Evolutionary conservation across 352 stramenopile species (phyloP), one percentile per base, ranked within the genome.

Genomic region (Phytophthora capsici): DNA sequence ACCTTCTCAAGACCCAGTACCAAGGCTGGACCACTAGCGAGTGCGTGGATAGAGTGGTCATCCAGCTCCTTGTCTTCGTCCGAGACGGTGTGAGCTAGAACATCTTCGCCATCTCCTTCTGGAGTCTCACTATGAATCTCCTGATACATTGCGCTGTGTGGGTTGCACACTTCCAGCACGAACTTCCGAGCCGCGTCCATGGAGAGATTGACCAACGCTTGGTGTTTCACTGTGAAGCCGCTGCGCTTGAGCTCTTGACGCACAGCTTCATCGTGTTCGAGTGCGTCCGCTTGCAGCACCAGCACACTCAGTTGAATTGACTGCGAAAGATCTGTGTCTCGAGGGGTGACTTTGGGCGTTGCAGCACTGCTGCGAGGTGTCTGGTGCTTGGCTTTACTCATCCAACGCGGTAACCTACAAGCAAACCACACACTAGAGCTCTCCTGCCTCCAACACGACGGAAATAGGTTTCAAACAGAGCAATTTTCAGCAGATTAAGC

Each of bases 201-300:
- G 2, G 69, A 78, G 6, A 90, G 60, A 32, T 80, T 58, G 4
- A 85, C 50, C 20, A 90, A 53, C 4, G 71, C 64, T 30, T 89
- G 82, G 7, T 84, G 66, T 40, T 74, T 77, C 51, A 90, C 63
- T 1, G 52, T 22, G 26, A 86, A 90, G 3, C 75, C 75, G n/a
- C 52, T 59, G 10, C 72, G 62, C 38, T 78, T 74, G 19, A 90
- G 74, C 57, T 86, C 77, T 3, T 50, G 38, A 12, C 82, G 75
- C 30, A 90, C 85, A 17, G 59, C 65, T 48, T 89, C 78, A 57
- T 90, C 82, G 1, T 84, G 55, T 4, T 69, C 66, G 0, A 90
- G 73, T 13, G 79, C 79, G 32, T 90, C 82, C 23, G 73, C 60
- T 43, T 86, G 79, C 23, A 90, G 59, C 8, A 89, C 60, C n/a